Evolutionary conservation across 2,329 filamentous ascomycete genomes (phyloP), one percentile per base, ranked within the genome.

Genomic region (Orbilia blumenaviensis): DNA sequence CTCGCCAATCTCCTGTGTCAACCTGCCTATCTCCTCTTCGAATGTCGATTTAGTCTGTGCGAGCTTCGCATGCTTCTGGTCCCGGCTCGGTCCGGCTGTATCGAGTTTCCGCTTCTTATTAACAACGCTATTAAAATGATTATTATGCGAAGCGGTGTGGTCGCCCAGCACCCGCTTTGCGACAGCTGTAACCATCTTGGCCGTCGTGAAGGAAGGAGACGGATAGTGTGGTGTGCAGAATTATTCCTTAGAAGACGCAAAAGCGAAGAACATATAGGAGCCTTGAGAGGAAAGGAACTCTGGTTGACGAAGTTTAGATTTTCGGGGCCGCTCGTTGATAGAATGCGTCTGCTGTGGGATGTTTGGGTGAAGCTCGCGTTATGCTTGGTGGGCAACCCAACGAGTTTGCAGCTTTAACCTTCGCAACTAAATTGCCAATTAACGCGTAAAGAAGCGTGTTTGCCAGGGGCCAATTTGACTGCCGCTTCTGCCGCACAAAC

Each of bases 11-110:
- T 97, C 93, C 83, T 98, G 94, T 77, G 93, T 95, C 83, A 99
- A 88, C 85, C 96, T 97, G 86, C 97, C 94, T 77, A 99, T 87
- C 1, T 97, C 92, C 82, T 97, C 93, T 83, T 98, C 95, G 82
- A 99, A 99, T 66, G 91, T 88, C 82, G 93, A 97, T 85, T 96
- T 97, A 14, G 88, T 85, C 79, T 91, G 88, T 2, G 90, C 90
- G n/a, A 75, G 36, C 56, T 75, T 77, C 18, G 78, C 79, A 2
- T 73, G 71, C 36, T 79, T 75, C 27, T 75, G 79, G 36, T 77
- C 76, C 38, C 71, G 56, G 7, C 69, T 78, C 42, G 78, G 74
- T 66, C 88, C 87, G 14, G 50, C 29, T 16, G 62, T 38, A 48
- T 74, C 68, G 63, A 74, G 75, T 44, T 77, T 74, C 27, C 75